Evolutionary conservation across 2,329 filamentous ascomycete species (phyloP), one percentile per base, ranked within the genome.

Genomic region (Xylariomycetidae sp.): DNA sequence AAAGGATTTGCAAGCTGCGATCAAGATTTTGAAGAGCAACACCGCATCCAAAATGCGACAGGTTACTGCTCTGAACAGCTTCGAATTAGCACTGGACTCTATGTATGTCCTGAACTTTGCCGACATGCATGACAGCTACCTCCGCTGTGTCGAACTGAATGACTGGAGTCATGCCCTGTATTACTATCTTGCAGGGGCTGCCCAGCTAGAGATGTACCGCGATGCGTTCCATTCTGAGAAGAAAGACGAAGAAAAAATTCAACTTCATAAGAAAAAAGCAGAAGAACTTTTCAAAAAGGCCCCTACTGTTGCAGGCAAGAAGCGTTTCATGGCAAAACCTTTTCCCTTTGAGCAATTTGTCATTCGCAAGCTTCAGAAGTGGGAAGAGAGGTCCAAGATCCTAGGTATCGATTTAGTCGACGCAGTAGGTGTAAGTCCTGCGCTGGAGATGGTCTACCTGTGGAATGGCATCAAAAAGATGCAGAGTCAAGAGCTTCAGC

Each of bases 401-500:
- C 74, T 80, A 59, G 68, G 72, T 2, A 62, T 87, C 19, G 74
- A 82, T 30, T 67, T 96, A 4, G 74, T 84, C 2, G 90, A 97
- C 48, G 88, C 85, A 0, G 70, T 94, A 7, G 88, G 88, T 0
- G 71, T 86, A 3, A 85, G 81, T 39, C 92, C 92, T 0, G 68
- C 87, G 1, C 77, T 88, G 50, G 92, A 97, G 64, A 94, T 97
- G 84, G 81, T 85, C 10, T 94, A 90, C 57, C 79, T 97, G 49
- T 97, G 89, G 89, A 89, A 87, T 52, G 90, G 89, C 1, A 80
- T 78, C 48, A 90, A 86, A 60, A 79, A 88, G 34, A 94, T 95
- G 86, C 67, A 74, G 3, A 49, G 62, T 1, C 62, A 64, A 0
- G 75, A 90, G 39, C 66, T 95, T 11, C 66, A 82, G 30, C 63